Evolutionary conservation across 2,329 filamentous ascomycete species (phyloP).

Genomic region (Corniculantispora saksenae): DNA sequence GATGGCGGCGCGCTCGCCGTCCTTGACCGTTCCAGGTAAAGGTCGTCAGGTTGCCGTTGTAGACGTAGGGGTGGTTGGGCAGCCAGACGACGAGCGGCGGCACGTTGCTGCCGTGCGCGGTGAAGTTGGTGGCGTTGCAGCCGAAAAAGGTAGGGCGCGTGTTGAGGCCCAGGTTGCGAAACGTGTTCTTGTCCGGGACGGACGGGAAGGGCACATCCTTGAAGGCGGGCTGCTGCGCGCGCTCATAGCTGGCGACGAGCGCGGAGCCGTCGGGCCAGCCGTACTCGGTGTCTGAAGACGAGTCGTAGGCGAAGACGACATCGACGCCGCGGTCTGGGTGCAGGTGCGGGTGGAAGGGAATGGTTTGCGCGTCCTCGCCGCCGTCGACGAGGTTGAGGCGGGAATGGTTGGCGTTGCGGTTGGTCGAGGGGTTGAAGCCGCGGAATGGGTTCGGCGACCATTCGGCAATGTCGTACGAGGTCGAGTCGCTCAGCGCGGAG

Average conservation of each 20-base stretch:
- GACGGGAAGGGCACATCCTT: slow-evolving; percentile 69
- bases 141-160: slow-evolving; percentile 78
- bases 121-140: slow-evolving; percentile 63
- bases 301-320: slow-evolving; percentile 79
- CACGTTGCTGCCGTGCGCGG: slow-evolving; percentile 32
- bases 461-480: slow-evolving; percentile 70
- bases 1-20: slow-evolving; percentile 67
- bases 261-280: slow-evolving; percentile 79
- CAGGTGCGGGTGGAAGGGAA: slow-evolving; percentile 76
- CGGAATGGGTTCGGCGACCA: slow-evolving; percentile 75
- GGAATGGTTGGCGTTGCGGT: slow-evolving; percentile 53
- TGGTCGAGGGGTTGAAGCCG: slow-evolving; percentile 59
- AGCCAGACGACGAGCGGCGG: slow-evolving; percentile 77
- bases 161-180: slow-evolving; percentile 75
- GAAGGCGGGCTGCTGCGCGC: slow-evolving; percentile 54
- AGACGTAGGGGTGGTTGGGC: slow-evolving; percentile 76
- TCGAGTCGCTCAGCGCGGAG: slow-evolving; percentile 50
- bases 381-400: slow-evolving; percentile 75
- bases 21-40: slow-evolving; percentile 65
- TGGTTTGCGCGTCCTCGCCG: slow-evolving; percentile 75
- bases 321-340: slow-evolving; percentile 72
- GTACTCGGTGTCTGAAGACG: slow-evolving; percentile 68
- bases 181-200: slow-evolving; percentile 72
- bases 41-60: slow-evolving; percentile 72
- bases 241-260: slow-evolving; percentile 72